Evolutionary conservation across 2,329 filamentous ascomycete genomes (phyloP).

Genomic region (Hortaea werneckii): DNA sequence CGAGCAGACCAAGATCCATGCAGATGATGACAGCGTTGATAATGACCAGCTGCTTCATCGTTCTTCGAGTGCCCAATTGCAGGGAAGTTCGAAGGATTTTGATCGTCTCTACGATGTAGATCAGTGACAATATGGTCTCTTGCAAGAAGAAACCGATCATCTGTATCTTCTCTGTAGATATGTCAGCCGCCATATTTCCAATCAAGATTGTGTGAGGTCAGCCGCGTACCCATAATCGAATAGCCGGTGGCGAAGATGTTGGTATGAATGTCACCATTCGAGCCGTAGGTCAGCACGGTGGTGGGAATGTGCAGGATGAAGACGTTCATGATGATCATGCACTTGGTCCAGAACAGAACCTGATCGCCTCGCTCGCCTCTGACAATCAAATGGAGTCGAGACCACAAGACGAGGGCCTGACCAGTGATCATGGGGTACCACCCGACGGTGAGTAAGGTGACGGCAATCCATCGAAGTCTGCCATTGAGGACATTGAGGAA

Average conservation of each 20-base stretch:
- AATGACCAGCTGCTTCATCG: constrained; percentile 24
- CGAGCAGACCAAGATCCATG: constrained; percentile 23
- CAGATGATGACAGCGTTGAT: constrained; percentile 27
- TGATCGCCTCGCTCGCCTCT: constrained; percentile 32
- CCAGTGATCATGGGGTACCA: constrained; percentile 53
- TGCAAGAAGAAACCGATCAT: constrained; percentile 32
- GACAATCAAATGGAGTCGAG: constrained; percentile 49
- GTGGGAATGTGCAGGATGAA: constrained; percentile 45
- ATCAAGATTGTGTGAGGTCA: too few species aligned
- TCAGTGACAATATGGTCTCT: constrained; percentile 21
- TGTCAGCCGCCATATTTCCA: constrained; percentile 13
- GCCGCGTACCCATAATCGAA: neutral
- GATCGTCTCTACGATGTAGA: constrained; percentile 13
- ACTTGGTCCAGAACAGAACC: constrained; percentile 40
- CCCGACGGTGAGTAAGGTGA: constrained; percentile 34
- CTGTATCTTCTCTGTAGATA: constrained; percentile 32
- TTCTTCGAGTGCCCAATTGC: constrained; percentile 10
- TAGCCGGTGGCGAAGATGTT: constrained; percentile 23
- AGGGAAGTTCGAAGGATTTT: constrained; percentile 9
- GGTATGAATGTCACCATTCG: constrained; percentile 26
- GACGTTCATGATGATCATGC: constrained; percentile 48
- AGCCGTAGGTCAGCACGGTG: constrained; percentile 46
- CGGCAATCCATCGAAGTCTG: constrained; percentile 11
- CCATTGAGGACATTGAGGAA: constrained; percentile 31
- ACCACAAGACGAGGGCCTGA: constrained; percentile 52